Conservation (phyloP, 179 eudicot genomes). For the Vitellaria paradoxa region DNA sequence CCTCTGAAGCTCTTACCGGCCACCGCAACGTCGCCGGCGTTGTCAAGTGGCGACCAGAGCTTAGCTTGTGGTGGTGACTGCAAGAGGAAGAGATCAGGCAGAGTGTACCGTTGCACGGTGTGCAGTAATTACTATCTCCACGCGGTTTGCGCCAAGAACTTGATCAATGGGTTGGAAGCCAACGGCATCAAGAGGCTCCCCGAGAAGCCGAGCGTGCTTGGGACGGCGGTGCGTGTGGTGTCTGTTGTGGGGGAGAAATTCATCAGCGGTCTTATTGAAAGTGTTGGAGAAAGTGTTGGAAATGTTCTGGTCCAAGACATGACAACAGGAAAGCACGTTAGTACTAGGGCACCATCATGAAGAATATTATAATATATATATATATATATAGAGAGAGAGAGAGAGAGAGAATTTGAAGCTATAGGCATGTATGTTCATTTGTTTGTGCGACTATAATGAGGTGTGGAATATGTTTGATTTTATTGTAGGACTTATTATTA, state of each 20-base stretch:
- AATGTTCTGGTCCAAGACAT: constrained; percentile 60
- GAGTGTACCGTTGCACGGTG: constrained; percentile 57
- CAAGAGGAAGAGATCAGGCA: constrained; percentile 62
- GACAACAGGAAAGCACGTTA: constrained; percentile 35
- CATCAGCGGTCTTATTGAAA: constrained; percentile 68
- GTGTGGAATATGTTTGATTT: no score
- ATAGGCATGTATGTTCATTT: no score
- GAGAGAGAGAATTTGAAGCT: no score
- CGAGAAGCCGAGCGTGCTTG: constrained; percentile 46
- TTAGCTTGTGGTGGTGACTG: constrained; percentile 48
- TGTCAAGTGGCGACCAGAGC: constrained; percentile 15
- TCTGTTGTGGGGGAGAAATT: constrained; percentile 65
- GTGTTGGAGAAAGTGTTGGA: constrained; percentile 83
- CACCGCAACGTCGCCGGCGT: constrained; percentile 3
- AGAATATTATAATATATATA: constrained; percentile 9
- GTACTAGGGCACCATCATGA: constrained; percentile 3
- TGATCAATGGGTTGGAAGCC: constrained; percentile 70
- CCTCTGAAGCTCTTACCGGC: constrained; percentile 53
- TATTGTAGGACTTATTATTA: no score
- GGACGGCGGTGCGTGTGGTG: constrained; percentile 59
- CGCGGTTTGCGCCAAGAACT: constrained; percentile 77
- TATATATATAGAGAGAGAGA: no score
- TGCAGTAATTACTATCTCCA: constrained; percentile 67
- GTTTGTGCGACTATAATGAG: no score
- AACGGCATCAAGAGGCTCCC: constrained; percentile 44